phyloP scores from a whole-genome alignment of 768 basidiomycete species.

The Kwoniella dejecticola region DNA sequence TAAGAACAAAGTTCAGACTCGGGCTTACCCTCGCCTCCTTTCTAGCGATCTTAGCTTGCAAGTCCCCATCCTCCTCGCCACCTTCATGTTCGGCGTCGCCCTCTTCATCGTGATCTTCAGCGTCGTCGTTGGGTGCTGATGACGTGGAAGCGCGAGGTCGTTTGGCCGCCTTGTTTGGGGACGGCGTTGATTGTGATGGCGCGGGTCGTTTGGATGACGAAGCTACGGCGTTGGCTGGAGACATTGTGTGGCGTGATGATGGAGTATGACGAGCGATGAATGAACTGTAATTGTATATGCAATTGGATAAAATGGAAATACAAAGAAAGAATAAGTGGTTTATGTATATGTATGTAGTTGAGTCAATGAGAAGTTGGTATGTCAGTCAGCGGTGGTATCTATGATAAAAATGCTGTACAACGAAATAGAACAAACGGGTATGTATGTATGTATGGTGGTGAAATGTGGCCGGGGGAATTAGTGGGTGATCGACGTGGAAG shows the following conservation, averaged over 20 bases:
- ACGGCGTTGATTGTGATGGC: constrained; percentile 10
- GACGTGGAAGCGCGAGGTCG: constrained; percentile 24
- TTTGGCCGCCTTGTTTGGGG: constrained; percentile 19
- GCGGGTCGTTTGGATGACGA: constrained; percentile 35
- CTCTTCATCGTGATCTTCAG: constrained; percentile 21
- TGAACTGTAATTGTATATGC: not conserved
- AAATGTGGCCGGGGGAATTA: constrained; percentile 3
- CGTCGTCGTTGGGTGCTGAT: constrained; percentile 11
- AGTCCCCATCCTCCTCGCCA: constrained; percentile 23
- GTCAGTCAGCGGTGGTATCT: not conserved
- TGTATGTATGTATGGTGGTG: constrained; percentile 2
- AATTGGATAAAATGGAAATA: constrained; percentile 2
- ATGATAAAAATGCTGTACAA: constrained; percentile 19
- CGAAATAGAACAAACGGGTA: constrained; percentile 13
- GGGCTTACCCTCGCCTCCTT: constrained; percentile 43
- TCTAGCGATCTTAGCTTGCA: constrained; percentile 33
- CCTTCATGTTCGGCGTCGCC: constrained; percentile 22
- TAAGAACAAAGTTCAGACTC: not conserved
- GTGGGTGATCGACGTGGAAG: constrained; percentile 24
- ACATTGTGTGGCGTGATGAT: constrained; percentile 8
- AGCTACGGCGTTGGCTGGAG: constrained; percentile 18
- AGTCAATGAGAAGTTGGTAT: not conserved
- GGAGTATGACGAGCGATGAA: not conserved
- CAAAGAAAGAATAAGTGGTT: constrained; percentile 5
- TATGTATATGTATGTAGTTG: no score